Evolutionary conservation across 1,284 basidiomycete species (phyloP), one percentile per base, ranked within the genome.

Genomic region (Sporisorium reilianum): DNA sequence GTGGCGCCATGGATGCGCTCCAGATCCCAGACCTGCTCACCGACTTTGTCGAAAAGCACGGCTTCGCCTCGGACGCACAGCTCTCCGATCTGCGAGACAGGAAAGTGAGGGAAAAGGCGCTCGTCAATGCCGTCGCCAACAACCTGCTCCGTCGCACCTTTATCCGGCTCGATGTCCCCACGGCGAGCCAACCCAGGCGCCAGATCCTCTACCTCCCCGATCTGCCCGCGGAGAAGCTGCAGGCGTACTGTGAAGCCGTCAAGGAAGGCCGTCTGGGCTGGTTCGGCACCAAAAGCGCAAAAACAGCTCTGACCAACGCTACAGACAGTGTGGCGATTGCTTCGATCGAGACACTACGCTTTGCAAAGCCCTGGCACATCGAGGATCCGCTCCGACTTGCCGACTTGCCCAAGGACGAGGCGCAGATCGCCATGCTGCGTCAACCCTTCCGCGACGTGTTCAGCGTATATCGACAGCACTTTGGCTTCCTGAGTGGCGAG

Each of bases 141-240:
- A 65, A 55, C 26, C 9, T 67, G 55, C 65, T 76, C 5, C 62
- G 69, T 18, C 59, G 63, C 42, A 76, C 74, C 26, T 66, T 56
- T 25, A 41, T 76, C 7, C 65, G 62, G n/a, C 26, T 76, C 30
- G 62, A 58, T 18, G 48, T 50, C 5, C 69, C 68, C 10, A 64
- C 32, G 16, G 55, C 58, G 1, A 2, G 12, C 0, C 49, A 23
- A 12, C 41, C 64, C 3, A 49, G 62, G 50, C 64, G 74, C 9
- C 69, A 72, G 49, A 69, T 76, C 65, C 53, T 76, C 59, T 69
- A 65, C 23, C 25, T 69, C 1, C 55, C 74, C 20, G 64, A 72
- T 5, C 23, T 72, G 34, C 46, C 65, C 5, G n/a, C 59, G 16
- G 62, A 62, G 16, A 20, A 57, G 48, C 42, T 76, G 42, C 74